Evolutionary conservation across 2,329 filamentous ascomycete species (phyloP).

Genomic region (Diaporthe citrichinensis): DNA sequence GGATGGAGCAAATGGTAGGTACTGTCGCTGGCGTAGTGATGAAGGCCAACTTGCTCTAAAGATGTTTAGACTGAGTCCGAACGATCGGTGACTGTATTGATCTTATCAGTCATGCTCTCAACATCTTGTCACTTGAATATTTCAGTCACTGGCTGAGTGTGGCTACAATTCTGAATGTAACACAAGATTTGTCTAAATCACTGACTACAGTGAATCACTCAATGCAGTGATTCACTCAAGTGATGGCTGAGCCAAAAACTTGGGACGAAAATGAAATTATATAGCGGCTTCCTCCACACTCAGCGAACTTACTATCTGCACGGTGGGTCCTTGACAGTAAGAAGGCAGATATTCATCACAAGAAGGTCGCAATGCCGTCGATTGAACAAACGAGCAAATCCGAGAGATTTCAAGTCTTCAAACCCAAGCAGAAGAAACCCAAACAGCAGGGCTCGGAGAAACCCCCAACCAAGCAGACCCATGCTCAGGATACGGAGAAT

Average conservation of each 20-base stretch:
- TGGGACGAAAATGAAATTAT: not conserved
- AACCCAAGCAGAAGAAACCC: not conserved
- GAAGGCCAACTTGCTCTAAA: not conserved
- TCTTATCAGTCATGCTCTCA: not conserved
- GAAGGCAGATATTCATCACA: not conserved
- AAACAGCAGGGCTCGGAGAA: not conserved
- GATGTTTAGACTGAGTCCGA: not conserved
- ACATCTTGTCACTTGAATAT: not conserved
- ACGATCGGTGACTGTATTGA: not conserved
- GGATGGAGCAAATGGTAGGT: no score
- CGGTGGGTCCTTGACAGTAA: accelerated
- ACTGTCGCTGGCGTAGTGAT: not conserved
- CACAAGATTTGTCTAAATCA: not conserved
- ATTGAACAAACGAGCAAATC: not conserved
- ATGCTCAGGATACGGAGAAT: not conserved
- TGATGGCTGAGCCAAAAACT: not conserved
- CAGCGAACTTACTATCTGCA: no score
- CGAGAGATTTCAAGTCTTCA: not conserved
- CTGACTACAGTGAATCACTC: not conserved
- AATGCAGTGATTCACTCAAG: slow-evolving; percentile 4
- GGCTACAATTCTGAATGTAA: not conserved
- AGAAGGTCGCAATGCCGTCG: not conserved
- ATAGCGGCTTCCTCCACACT: not conserved
- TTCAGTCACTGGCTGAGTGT: not conserved
- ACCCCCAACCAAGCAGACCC: not conserved